Evolutionary conservation across 2,329 filamentous ascomycete genomes (phyloP), one percentile per base, ranked within the genome.

Genomic region (Epichloe sibirici): DNA sequence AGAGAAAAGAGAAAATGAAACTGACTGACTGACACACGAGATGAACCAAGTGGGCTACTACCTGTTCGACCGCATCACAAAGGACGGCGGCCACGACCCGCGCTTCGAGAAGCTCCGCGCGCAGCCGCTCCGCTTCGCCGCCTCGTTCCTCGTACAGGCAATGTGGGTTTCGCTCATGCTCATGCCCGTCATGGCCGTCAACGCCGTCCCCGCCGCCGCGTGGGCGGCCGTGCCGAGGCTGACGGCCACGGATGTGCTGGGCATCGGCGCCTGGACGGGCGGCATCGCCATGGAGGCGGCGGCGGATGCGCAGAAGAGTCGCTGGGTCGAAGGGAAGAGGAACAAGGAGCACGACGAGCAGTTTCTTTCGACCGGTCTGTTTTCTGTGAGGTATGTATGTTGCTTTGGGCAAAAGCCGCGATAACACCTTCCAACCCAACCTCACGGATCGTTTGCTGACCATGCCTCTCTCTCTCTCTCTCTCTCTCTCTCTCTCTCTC

Each of bases 81-180:
- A 73, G 42, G 71, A 81, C 42, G 82, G 82, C 48, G 82, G 82
- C 48, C 68, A 74, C 48, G 83, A 87, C 69, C 68, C 69, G 23
- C 70, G 72, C 49, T 75, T 75, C 61, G 69, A 73, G 52, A 53
- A 61, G 45, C 68, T 75, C 53, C 69, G 69, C 56, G 61, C 59
- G 12, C 63, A 64, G 2, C 65, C 69, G 0, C 52, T 57, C 23
- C 63, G 61, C 49, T 73, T 75, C 59, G 57, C 63, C 3, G 61
- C 45, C 45, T 67, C 68, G 13, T 76, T 68, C 56, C 56, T 69
- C 49, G 77, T 76, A 3, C 83, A 87, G 65, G 82, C 83, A 6
- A 74, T 76, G 0, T 87, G 83, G 83, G 80, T 86, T 2, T 79
- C 79, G 2, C 70, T 86, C n/a, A 83, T 79, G 63, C 70, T 84